Percentiles rank a stretch among this genome's conserved stretches.
Evolutionary conservation across 108 stramenopile genomes (phyloP).

Genomic region (Cyclotella distinguenda): DNA sequence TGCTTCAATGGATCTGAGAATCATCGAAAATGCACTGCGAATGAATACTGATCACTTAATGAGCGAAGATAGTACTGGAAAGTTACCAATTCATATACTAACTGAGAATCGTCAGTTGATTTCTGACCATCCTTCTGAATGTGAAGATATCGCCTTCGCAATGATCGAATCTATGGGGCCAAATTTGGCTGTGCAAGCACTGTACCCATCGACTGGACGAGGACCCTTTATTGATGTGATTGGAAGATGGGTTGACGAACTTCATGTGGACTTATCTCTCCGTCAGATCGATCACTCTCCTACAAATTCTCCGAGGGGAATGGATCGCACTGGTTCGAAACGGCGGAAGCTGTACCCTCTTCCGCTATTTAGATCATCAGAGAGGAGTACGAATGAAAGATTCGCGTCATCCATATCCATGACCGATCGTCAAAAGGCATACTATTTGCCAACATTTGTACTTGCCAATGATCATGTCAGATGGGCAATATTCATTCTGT

Average conservation of each 20-base stretch:
- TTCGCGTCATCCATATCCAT: slow-evolving; percentile 8
- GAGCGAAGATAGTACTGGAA: slow-evolving; percentile 10
- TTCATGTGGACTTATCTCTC: slow-evolving; percentile 8
- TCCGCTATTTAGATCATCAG: slow-evolving; percentile 7
- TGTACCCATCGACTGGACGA: slow-evolving; percentile 19
- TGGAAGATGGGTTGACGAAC: slow-evolving; percentile 23
- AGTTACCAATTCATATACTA: slow-evolving; percentile 33
- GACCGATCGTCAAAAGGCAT: slow-evolving; percentile 15
- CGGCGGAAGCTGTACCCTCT: neutral
- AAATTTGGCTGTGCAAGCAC: slow-evolving; percentile 23
- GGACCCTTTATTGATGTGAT: slow-evolving; percentile 34
- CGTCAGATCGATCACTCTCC: neutral
- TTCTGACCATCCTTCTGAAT: slow-evolving; percentile 13
- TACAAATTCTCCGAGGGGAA: neutral
- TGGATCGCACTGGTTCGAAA: neutral
- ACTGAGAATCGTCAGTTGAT: slow-evolving; percentile 27
- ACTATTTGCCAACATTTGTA: slow-evolving; percentile 28
- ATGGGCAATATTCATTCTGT: slow-evolving; percentile 38
- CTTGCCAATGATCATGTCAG: slow-evolving; percentile 18
- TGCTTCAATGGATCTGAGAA: slow-evolving; percentile 20
- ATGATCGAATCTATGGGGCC: slow-evolving; percentile 40
- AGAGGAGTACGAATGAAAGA: neutral
- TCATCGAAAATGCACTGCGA: slow-evolving; percentile 13
- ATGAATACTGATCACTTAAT: slow-evolving; percentile 4
- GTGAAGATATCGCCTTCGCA: slow-evolving; percentile 20